phyloP scores from a whole-genome alignment of 768 basidiomycete genomes.

The Kwoniella europaea region DNA sequence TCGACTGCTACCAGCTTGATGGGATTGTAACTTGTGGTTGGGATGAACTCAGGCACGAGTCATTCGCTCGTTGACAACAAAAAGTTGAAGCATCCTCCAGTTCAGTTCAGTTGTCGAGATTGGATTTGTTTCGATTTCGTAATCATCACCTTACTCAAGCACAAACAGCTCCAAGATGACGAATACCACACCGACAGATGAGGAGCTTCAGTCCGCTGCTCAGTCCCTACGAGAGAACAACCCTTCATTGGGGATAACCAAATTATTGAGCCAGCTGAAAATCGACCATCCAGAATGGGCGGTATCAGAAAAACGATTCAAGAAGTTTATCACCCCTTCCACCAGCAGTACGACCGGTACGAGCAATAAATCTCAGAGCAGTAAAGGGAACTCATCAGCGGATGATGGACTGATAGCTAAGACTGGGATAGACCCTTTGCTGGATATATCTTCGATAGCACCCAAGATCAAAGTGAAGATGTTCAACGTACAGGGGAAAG shows the following conservation, averaged over 20 bases:
- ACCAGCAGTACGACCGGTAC: constrained; percentile 39
- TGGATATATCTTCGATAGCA: constrained; percentile 71
- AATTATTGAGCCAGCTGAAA: constrained; percentile 71
- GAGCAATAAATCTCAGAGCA: neutral
- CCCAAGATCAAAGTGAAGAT: constrained; percentile 69
- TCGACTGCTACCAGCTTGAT: neutral
- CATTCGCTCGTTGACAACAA: neutral
- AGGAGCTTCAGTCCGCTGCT: constrained; percentile 67
- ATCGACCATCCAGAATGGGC: constrained; percentile 70
- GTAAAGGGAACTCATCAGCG: constrained; percentile 7
- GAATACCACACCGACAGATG: constrained; percentile 64
- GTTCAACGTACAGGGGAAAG: constrained; percentile 69
- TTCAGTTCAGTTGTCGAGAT: no score
- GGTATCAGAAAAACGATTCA: constrained; percentile 81
- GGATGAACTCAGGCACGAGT: neutral
- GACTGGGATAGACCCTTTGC: constrained; percentile 67
- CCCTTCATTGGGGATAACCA: constrained; percentile 72
- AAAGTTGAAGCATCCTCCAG: neutral
- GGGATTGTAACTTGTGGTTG: neutral
- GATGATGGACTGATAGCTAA: constrained; percentile 61
- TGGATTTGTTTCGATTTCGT: neutral
- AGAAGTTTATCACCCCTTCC: constrained; percentile 63
- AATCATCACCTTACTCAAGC: neutral
- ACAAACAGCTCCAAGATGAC: neutral
- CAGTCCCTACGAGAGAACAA: constrained; percentile 65